These are phyloP conservation scores for Irpex rosettiformis DNA, from an alignment of 1,284 basidiomycete genomes.

Conservation along the genomic window DNA sequence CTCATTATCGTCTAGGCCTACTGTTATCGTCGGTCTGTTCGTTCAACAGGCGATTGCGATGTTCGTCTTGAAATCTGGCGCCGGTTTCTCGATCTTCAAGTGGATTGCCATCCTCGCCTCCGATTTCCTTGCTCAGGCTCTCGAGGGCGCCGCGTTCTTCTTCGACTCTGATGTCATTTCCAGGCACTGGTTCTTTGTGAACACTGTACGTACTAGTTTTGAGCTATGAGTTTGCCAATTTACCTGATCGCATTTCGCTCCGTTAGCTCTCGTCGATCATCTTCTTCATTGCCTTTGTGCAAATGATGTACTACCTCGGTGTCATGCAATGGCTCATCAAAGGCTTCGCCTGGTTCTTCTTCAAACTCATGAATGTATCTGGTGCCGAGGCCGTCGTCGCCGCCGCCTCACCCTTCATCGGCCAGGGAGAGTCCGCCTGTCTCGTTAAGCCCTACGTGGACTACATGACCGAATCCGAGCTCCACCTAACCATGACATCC, in stretches of 20 bases:
- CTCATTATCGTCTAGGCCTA: conserved; percentile 43
- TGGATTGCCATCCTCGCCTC: conserved; percentile 77
- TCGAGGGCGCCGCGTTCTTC: conserved; percentile 74
- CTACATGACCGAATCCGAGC: conserved; percentile 84
- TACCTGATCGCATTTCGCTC: not conserved
- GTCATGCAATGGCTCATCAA: conserved; percentile 89
- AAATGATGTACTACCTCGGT: conserved; percentile 84
- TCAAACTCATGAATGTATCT: conserved; percentile 82
- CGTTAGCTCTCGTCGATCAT: conserved; percentile 69
- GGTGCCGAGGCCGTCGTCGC: conserved; percentile 93
- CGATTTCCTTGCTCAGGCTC: conserved; percentile 65
- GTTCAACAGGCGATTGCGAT: conserved; percentile 81
- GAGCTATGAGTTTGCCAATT: conserved; percentile 1
- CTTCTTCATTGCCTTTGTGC: conserved; percentile 85
- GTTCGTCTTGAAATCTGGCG: conserved; percentile 79
- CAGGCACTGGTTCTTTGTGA: conserved; percentile 81
- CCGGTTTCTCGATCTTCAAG: conserved; percentile 78
- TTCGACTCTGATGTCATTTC: conserved; percentile 55
- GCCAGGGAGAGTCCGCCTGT: conserved; percentile 85
- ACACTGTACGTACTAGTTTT: conserved; percentile 46
- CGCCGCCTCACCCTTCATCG: conserved; percentile 88
- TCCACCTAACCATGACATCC: conserved; percentile 88
- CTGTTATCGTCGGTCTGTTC: conserved; percentile 82
- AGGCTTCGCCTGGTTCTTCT: conserved; percentile 90
- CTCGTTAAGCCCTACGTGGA: conserved; percentile 85